A percentile compares a stretch with the other conserved stretches of the same genome.
Evolutionary conservation across 78 protist genomes (phyloP).

Genomic region (Dictyostelium intermedium): DNA sequence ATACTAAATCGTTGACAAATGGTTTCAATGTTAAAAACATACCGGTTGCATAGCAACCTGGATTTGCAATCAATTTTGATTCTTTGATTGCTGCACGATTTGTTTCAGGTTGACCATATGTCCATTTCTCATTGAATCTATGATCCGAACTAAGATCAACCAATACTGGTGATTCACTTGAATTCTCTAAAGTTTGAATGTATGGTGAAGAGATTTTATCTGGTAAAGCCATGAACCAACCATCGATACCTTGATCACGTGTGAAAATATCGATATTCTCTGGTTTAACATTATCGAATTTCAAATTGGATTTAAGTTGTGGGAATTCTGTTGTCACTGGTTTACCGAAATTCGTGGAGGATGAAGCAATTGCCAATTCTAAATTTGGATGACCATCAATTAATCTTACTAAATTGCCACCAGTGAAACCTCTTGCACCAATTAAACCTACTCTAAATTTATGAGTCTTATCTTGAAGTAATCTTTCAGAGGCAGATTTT

Average conservation of each 20-base stretch:
- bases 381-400: conserved; percentile 43
- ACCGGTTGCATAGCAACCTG: conserved; percentile 89
- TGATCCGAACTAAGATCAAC: conserved; percentile 78
- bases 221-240: conserved; percentile 88
- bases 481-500: background rate
- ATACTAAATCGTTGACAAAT: conserved; percentile 43
- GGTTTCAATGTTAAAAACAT: conserved; percentile 58
- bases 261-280: conserved; percentile 66
- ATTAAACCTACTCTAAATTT: conserved; percentile 73
- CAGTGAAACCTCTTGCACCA: conserved; percentile 90
- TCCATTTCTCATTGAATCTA: conserved; percentile 76
- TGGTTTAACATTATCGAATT: conserved; percentile 57
- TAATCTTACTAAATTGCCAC: conserved; percentile 77
- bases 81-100: conserved; percentile 41
- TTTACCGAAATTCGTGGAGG: conserved; percentile 71
- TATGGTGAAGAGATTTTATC: conserved; percentile 73
- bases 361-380: conserved; percentile 73
- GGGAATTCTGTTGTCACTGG: conserved; percentile 75
- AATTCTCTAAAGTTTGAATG: conserved; percentile 34
- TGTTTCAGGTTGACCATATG: conserved; percentile 88
- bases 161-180: conserved; percentile 11
- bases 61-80: conserved; percentile 78
- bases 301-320: conserved; percentile 4
- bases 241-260: conserved; percentile 48
- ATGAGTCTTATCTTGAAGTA: conserved; percentile 1